Base-by-base conservation (phyloP, 768 basidiomycete genomes). In the Pleurotus eryngii region DNA sequence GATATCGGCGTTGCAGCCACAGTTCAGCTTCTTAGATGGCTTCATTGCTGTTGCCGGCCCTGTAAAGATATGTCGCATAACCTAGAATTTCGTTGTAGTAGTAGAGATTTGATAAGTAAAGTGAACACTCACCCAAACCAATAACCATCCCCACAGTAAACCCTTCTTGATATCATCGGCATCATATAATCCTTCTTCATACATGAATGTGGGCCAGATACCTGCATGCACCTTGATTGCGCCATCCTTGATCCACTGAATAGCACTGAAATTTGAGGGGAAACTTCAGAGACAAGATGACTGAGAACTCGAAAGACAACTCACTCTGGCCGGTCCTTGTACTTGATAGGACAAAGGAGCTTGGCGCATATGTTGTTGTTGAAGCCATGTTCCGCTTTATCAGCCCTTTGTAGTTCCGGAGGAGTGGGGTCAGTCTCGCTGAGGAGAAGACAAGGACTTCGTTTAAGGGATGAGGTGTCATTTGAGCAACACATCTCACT, bases 31-130 rank as follows among this genome's bases (percentile, higher is more conserved):
- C 53, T 7, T 17, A 40, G 9, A 49, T 53, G 26, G 57, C 27
- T 57, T 55, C 20, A 56, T 39, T 5, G 56, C 40, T 5, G 43
- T 38, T 12, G 45, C 24, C 2, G 49, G 38, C 11, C 48, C 48
- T 20, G 50, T 58, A 20, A 59, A 63, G 8, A 63, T 57, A 22
- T 61, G 62, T 26, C 51, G 49, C 17, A 22, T 43, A 11, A 58
- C 57, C 57, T 58, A 15, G 49, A 27, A 5, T 14, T 18, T 8
- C 14, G 11, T 39, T 8, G 7, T 42, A 22, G 18, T 27, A 14
- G 15, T n/a, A 17, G 18, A 53, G 11, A 5, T 6, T n/a, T n/a
- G 17, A 24, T 8, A 2, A n/a, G 40, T 24, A 20, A 39, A 26
- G 37, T 22, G 20, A 14, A 39, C 42, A 27, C 22, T 54, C 27